Evolutionary conservation across 352 stramenopile genomes (phyloP).

Genomic region (Peronospora farinosa): DNA sequence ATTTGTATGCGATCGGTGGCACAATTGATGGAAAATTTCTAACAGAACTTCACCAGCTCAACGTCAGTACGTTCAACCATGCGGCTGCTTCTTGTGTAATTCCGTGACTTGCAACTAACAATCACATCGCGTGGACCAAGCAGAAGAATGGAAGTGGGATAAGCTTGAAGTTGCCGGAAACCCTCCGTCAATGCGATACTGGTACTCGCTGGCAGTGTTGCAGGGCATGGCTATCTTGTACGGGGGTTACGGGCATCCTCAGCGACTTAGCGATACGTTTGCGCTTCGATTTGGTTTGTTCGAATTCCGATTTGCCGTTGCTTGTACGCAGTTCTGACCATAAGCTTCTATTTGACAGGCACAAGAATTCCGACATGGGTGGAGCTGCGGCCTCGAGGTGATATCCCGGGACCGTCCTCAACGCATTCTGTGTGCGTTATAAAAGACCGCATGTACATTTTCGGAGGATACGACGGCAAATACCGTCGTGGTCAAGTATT

Average conservation of each 20-base stretch:
- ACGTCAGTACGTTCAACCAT: constrained; percentile 37
- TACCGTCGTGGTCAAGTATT: constrained; percentile 43
- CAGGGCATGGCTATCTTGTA: constrained; percentile 44
- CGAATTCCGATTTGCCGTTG: background rate
- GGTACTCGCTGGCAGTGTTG: constrained; percentile 47
- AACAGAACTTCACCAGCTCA: constrained; percentile 40
- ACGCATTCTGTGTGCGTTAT: constrained; percentile 53
- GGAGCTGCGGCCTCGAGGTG: constrained; percentile 36
- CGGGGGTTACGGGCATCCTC: constrained; percentile 47
- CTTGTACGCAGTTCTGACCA: background rate
- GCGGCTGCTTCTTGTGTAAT: background rate
- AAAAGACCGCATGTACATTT: constrained; percentile 50
- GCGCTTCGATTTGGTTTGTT: constrained; percentile 47
- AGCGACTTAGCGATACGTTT: constrained; percentile 47
- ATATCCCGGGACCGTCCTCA: constrained; percentile 39
- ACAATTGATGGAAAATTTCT: constrained; percentile 61
- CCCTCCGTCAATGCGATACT: constrained; percentile 54
- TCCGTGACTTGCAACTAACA: background rate
- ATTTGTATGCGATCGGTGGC: constrained; percentile 48
- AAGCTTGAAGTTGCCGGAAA: constrained; percentile 36
- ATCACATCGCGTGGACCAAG: background rate
- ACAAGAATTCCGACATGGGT: constrained; percentile 39
- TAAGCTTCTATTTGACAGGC: constrained; percentile 16
- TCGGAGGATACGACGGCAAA: constrained; percentile 59
- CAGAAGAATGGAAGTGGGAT: constrained; percentile 52